Evolutionary conservation across 306 rosid genomes (phyloP).

Genomic region (Ceratonia siliqua): DNA sequence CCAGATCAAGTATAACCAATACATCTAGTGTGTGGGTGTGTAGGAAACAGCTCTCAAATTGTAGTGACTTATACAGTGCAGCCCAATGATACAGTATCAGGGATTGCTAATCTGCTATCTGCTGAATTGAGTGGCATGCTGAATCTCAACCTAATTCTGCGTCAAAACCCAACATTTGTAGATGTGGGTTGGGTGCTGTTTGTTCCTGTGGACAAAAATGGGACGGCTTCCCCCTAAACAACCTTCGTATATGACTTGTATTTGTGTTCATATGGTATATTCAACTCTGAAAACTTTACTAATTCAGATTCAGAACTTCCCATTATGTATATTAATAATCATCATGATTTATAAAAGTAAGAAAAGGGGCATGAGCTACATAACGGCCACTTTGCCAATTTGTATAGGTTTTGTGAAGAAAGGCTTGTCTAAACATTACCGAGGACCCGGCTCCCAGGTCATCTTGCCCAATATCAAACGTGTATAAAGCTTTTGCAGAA

Average conservation of each 20-base stretch:
- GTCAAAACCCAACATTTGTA: slow-evolving; percentile 7
- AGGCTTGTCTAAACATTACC: too few species aligned
- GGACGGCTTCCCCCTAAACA: not conserved
- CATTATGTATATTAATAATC: not conserved
- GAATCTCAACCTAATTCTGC: slow-evolving; percentile 35
- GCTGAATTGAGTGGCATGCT: slow-evolving; percentile 17
- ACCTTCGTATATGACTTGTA: not conserved
- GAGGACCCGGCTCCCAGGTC: not conserved
- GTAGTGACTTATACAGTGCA: slow-evolving; percentile 57
- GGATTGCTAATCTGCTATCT: slow-evolving; percentile 38
- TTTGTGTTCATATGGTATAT: not conserved
- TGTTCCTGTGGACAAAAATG: slow-evolving; percentile 37
- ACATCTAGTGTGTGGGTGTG: slow-evolving; percentile 51
- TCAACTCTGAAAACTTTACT: not conserved
- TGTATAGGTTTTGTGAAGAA: too few species aligned
- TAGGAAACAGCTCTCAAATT: slow-evolving; percentile 35
- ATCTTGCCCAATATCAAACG: slow-evolving; percentile 20
- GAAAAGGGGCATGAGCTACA: too few species aligned
- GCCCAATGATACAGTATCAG: slow-evolving; percentile 34
- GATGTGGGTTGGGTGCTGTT: slow-evolving; percentile 44
- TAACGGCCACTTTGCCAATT: too few species aligned
- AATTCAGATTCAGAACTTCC: not conserved
- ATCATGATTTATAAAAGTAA: too few species aligned
- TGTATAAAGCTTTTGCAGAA: slow-evolving; percentile 7
- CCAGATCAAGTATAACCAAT: not conserved